These are phyloP conservation scores for Citrus sp. DNA, from an alignment of 345 rosid species.

Conservation along the genomic window DNA sequence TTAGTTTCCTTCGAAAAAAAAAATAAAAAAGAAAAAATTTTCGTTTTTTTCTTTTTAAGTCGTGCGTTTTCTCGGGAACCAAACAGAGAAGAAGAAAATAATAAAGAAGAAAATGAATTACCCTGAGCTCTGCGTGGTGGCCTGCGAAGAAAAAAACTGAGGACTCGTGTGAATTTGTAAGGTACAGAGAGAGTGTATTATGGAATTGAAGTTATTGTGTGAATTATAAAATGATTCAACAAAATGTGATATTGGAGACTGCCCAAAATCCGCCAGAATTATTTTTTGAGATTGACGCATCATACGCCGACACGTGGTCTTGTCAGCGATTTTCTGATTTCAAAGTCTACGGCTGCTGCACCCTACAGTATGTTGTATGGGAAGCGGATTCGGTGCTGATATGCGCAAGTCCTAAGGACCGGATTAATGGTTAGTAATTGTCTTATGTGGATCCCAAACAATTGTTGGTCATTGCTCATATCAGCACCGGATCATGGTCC, in stretches of 20 bases:
- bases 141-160: no score
- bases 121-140: not conserved
- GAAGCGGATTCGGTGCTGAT: no score
- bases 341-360: not conserved
- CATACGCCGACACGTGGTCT: conserved; percentile 8
- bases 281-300: conserved; percentile 10
- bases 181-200: no score
- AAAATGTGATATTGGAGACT: not conserved
- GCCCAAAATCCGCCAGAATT: conserved; percentile 2
- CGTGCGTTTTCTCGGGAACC: not conserved
- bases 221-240: no score
- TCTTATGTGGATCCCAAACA: no score
- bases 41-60: no score
- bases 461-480: no score
- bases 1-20: not conserved
- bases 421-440: rapidly evolving
- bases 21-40: not conserved
- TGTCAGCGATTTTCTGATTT: conserved; percentile 7
- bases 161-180: no score
- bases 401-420: rapidly evolving
- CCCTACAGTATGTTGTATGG: not conserved
- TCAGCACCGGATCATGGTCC: rapidly evolving
- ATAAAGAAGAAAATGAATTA: not conserved
- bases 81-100: not conserved
- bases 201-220: no score